Percentiles rank a stretch among this genome's conserved stretches.
Evolutionary conservation across 2,329 filamentous ascomycete genomes (phyloP).

Genomic region (Fusarium concolor): DNA sequence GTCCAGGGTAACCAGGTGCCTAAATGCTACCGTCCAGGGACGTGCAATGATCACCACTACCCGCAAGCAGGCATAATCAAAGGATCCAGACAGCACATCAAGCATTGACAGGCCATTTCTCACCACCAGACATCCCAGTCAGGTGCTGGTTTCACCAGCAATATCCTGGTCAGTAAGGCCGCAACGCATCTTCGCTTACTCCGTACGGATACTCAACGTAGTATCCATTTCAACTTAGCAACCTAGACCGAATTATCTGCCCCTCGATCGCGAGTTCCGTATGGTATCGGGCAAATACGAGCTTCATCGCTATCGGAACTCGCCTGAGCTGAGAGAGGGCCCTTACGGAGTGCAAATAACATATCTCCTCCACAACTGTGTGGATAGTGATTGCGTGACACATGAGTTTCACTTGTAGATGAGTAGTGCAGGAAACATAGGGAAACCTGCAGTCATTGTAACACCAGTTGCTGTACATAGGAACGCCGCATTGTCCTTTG

Average conservation of each 20-base stretch:
- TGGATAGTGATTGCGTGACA: conserved; percentile 15
- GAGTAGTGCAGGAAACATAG: conserved; percentile 3
- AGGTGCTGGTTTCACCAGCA: background rate
- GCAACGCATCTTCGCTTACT: conserved; percentile 23
- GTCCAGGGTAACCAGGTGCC: conserved; percentile 5
- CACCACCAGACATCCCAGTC: conserved; percentile 15
- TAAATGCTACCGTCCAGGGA: background rate
- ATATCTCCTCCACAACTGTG: background rate
- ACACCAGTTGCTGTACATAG: background rate
- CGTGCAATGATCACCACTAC: background rate
- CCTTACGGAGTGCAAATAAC: too few species aligned
- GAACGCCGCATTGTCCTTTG: background rate
- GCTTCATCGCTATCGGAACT: too few species aligned
- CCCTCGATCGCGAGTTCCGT: too few species aligned
- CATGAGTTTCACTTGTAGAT: conserved; percentile 19
- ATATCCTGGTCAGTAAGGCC: conserved; percentile 26
- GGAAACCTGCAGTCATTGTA: conserved; percentile 16
- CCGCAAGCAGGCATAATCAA: conserved; percentile 1
- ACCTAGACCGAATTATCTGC: too few species aligned
- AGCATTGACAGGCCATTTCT: background rate
- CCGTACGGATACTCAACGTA: too few species aligned
- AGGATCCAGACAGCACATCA: background rate
- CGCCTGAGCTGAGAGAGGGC: too few species aligned
- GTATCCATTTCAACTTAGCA: too few species aligned
- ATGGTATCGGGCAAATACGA: too few species aligned